A percentile compares a stretch with the other conserved stretches of the same genome.
phyloP scores from a whole-genome alignment of 441 rosid species.

The Heliophila coronopifolia region DNA sequence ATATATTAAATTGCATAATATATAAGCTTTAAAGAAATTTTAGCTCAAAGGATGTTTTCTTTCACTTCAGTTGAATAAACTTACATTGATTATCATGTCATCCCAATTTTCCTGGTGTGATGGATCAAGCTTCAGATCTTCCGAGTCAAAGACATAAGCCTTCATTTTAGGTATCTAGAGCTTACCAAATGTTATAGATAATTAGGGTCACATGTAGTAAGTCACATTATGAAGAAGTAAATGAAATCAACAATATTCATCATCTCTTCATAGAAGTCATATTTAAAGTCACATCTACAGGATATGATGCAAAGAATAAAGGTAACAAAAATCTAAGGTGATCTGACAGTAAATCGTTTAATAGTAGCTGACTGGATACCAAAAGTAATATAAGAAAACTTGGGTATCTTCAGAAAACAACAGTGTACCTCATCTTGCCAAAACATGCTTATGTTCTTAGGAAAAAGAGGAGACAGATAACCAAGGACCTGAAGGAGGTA shows the following conservation, averaged over 20 bases:
- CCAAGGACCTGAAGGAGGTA: constrained; percentile 66
- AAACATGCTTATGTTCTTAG: constrained; percentile 74
- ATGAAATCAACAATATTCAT: neutral
- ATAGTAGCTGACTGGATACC: neutral
- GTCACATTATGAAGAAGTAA: neutral
- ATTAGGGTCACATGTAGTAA: constrained; percentile 37
- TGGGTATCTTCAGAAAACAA: constrained; percentile 27
- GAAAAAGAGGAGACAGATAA: constrained; percentile 86
- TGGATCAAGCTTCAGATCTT: constrained; percentile 90
- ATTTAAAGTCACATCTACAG: neutral
- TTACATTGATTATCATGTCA: constrained; percentile 94
- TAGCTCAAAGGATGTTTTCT: neutral
- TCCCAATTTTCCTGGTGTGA: constrained; percentile 95
- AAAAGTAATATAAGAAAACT: neutral
- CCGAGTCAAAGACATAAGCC: constrained; percentile 98
- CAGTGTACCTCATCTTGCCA: constrained; percentile 98
- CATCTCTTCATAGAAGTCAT: neutral
- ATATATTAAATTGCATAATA: neutral
- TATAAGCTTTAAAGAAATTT: constrained; percentile 9
- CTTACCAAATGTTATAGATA: constrained; percentile 65
- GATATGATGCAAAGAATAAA: neutral
- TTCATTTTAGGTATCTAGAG: constrained; percentile 99
- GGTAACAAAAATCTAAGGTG: constrained; percentile 1
- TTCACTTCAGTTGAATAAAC: constrained; percentile 24
- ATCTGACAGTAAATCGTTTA: neutral